A percentile compares a stretch with the other conserved stretches of the same genome.
Conservation (phyloP, 176 grass and related monocot species). For the Musa itinerans region DNA sequence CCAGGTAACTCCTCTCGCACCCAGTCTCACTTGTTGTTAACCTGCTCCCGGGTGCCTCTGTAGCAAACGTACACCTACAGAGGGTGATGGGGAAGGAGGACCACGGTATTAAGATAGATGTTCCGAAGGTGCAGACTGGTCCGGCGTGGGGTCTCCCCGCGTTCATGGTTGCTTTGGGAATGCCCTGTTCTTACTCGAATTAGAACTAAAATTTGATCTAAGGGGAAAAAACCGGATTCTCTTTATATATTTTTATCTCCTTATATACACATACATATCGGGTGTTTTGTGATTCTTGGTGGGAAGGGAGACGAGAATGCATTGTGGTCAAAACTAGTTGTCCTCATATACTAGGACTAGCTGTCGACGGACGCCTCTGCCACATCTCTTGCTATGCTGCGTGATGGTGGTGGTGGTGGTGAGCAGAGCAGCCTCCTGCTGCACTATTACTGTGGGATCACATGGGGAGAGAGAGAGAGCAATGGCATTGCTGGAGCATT, state of each 20-base stretch:
- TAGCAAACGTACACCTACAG: background rate
- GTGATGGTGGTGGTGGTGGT: background rate
- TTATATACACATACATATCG: too few relatives aligned
- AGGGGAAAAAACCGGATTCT: background rate
- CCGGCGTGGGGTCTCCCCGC: background rate
- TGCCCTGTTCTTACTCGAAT: background rate
- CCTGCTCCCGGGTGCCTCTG: constrained; percentile 9
- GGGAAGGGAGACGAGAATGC: too few relatives aligned
- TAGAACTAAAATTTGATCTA: background rate
- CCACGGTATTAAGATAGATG: background rate
- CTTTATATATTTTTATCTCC: too few relatives aligned
- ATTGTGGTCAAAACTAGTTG: background rate
- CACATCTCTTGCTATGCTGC: background rate
- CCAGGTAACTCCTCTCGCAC: constrained; percentile 39
- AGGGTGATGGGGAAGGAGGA: background rate
- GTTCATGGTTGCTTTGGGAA: background rate
- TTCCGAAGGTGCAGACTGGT: background rate
- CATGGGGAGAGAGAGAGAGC: background rate
- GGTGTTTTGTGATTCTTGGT: too few relatives aligned
- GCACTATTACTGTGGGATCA: background rate
- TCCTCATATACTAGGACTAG: background rate
- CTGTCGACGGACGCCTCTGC: background rate
- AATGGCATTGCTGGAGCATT: background rate
- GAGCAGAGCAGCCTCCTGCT: background rate
- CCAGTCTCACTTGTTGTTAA: background rate